These are phyloP conservation scores for Lactarius tabidus DNA, from an alignment of 768 basidiomycete species.

Conservation along the genomic window DNA sequence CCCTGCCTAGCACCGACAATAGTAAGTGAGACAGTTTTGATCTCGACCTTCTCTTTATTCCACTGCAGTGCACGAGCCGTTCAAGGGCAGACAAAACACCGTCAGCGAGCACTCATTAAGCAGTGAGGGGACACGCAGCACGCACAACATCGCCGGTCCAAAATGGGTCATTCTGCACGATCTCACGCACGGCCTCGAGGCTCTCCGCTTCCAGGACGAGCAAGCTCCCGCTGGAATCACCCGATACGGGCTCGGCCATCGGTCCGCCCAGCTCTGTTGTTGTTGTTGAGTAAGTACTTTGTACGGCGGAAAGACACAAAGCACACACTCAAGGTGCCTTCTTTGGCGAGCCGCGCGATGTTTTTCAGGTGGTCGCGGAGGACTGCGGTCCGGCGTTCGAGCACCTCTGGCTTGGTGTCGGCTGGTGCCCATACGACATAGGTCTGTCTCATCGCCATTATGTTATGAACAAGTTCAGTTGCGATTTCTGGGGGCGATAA, in stretches of 20 bases:
- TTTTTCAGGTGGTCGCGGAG: no score
- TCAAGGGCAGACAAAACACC: background rate
- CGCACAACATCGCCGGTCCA: constrained; percentile 41
- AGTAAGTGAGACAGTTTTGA: constrained; percentile 26
- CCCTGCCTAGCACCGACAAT: no score
- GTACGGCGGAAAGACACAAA: no score
- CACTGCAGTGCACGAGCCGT: constrained; percentile 41
- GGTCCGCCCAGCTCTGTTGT: constrained; percentile 2
- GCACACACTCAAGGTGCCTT: no score
- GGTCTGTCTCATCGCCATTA: no score
- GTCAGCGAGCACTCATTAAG: background rate
- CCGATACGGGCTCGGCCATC: background rate
- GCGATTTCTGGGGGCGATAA: no score
- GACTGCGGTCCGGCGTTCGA: no score
- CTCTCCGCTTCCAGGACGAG: constrained; percentile 52
- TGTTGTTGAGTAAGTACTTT: constrained; percentile 24
- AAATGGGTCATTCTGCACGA: constrained; percentile 43
- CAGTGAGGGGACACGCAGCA: no score
- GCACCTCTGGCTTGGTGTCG: no score
- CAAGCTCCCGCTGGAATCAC: constrained; percentile 59
- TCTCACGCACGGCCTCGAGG: constrained; percentile 43
- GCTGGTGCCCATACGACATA: no score
- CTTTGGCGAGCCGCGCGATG: no score
- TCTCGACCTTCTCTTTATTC: constrained; percentile 51
- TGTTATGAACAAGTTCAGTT: no score